These are phyloP conservation scores for Phytophthora constricta DNA, from an alignment of 352 stramenopile genomes.

Conservation along the genomic window DNA sequence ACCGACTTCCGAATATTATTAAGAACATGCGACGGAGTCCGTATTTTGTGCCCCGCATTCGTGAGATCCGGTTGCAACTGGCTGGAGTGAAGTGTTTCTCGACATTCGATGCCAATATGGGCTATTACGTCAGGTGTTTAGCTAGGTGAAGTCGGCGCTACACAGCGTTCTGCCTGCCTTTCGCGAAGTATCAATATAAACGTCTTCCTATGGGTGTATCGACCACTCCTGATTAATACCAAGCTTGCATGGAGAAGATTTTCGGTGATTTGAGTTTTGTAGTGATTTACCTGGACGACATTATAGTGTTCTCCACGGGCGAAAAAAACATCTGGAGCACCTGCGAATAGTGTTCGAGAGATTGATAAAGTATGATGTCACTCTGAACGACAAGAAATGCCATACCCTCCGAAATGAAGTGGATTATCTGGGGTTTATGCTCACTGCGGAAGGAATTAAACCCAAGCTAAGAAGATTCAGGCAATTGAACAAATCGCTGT, in stretches of 20 bases:
- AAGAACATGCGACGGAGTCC: neutral
- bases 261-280: conserved; percentile 1
- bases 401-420: conserved; percentile 1
- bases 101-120: conserved; percentile 12
- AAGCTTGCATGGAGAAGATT: conserved; percentile 11
- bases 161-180: conserved; percentile 6
- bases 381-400: conserved; percentile 1
- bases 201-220: conserved; percentile 8
- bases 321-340: neutral
- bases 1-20: conserved; percentile 7
- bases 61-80: conserved; percentile 1
- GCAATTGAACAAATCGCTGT: neutral
- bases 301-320: conserved; percentile 5
- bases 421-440: neutral
- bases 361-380: conserved; percentile 6
- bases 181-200: conserved; percentile 18
- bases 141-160: neutral
- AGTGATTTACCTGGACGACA: conserved; percentile 15
- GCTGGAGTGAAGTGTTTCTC: conserved; percentile 5
- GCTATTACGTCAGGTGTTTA: conserved; percentile 8
- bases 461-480: neutral
- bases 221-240: conserved; percentile 14
- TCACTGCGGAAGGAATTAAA: neutral
- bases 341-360: conserved; percentile 7
- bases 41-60: conserved; percentile 6